Base-by-base conservation (phyloP, 176 grass and related monocot species). In the Paspalum vaginatum region DNA sequence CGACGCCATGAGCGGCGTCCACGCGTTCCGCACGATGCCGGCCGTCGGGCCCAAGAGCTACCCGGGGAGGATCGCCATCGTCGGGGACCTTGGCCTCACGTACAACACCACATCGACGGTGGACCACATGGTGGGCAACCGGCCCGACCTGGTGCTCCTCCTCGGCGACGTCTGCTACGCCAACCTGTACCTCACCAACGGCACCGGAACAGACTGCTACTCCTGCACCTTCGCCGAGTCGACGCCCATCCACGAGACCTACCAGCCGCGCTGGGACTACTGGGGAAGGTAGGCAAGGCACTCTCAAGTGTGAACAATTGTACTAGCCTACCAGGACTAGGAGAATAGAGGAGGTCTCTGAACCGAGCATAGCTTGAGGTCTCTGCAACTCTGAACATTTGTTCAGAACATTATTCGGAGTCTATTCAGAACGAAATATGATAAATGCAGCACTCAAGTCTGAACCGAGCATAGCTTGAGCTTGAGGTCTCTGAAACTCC, bases 201-300 rank as follows among this genome's bases (percentile, higher is more conserved):
- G 94, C 50, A 94, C 89, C 17, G 94, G 94, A 0, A 43, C 91
- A 1, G 89, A 97, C n/a, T 91, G 91, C 82, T 97, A 97, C 73
- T 89, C 87, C 48, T 94, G 94, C 67, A 20, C 65, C 4, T 97
- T 97, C 75, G 79, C 49, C 45, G 24, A 82, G 0, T 88, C 86
- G 3, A 94, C 89, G 2, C 94, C 91, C 42, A 90, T 94, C 74
- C 94, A 94, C 39, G 91, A 97, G 85, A 93, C 91, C 7, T 97
- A 91, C 60, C 94, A 97, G 61, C 89, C 89, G 11, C 94, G 94
- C 2, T 97, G 94, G 89, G 94, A 97, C 61, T 97, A 94, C 82
- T 97, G 94, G 94, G 94, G 94, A 74, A 89, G 91, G 93, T 94
- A 15, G 57, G 1, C 11, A 48, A 37, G 15, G 9, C 49, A 14